phyloP scores from a whole-genome alignment of 441 rosid genomes.

The Gossypium schwendimanii region DNA sequence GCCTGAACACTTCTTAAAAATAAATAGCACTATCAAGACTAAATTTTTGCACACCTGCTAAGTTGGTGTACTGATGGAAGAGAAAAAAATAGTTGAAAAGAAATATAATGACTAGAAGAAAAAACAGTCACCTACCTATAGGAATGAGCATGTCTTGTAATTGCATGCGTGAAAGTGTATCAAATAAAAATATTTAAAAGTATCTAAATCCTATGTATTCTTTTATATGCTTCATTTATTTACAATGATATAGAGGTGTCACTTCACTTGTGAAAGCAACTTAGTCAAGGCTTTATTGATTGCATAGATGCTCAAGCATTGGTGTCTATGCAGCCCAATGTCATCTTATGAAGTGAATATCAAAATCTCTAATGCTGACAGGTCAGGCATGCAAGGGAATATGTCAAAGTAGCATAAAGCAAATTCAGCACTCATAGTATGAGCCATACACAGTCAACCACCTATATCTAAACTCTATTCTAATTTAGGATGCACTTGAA shows the following conservation, averaged over 20 bases:
- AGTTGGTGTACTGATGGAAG: background rate
- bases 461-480: background rate
- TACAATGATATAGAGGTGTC: background rate
- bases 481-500: too few species aligned
- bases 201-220: background rate
- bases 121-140: background rate
- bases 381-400: background rate
- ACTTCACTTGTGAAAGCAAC: background rate
- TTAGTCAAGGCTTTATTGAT: background rate
- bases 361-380: background rate
- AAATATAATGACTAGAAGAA: background rate
- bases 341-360: background rate
- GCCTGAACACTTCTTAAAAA: background rate
- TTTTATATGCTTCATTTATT: background rate
- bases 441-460: conserved; percentile 1
- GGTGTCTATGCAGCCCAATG: background rate
- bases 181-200: background rate
- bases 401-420: background rate
- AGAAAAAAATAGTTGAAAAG: background rate
- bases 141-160: background rate
- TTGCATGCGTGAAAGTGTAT: background rate
- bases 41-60: background rate
- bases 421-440: background rate
- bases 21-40: background rate
- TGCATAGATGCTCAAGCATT: background rate